A percentile compares a stretch with the other conserved stretches of the same genome.
These are phyloP conservation scores for Santalum album DNA, from an alignment of 164 flowering plant genomes.

Conservation along the genomic window DNA sequence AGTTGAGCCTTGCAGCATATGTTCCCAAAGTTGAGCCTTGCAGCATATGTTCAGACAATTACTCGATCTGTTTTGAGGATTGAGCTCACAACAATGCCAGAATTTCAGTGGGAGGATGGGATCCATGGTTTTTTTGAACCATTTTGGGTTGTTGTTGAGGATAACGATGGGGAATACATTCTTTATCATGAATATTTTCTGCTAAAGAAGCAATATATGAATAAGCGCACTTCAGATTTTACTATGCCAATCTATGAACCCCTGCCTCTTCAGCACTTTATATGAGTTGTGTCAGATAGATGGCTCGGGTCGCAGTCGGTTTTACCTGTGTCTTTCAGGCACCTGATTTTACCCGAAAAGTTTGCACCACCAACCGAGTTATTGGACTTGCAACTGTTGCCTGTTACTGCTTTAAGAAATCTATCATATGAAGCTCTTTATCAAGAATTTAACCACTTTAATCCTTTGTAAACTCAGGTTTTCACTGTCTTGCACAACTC, in stretches of 20 bases:
- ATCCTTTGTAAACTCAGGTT: constrained; percentile 97
- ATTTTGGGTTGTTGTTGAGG: constrained; percentile 93
- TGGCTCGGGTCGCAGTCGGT: constrained; percentile 94
- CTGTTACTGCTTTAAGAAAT: constrained; percentile 88
- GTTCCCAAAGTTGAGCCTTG: constrained; percentile 85
- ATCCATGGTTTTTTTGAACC: constrained; percentile 94
- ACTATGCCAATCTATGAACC: constrained; percentile 92
- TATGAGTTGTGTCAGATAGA: constrained; percentile 85
- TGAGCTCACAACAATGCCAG: constrained; percentile 90
- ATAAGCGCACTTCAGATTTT: constrained; percentile 79
- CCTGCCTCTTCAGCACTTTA: constrained; percentile 89
- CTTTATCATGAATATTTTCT: constrained; percentile 95
- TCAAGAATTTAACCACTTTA: constrained; percentile 81
- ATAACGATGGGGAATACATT: constrained; percentile 87
- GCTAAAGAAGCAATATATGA: constrained; percentile 87
- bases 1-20: too few relatives aligned
- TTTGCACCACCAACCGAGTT: constrained; percentile 97
- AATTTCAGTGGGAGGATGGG: constrained; percentile 93
- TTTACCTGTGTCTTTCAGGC: constrained; percentile 89
- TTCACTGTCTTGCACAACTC: constrained; percentile 83
- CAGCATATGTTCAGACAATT: constrained; percentile 95
- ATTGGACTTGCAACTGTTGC: constrained; percentile 87
- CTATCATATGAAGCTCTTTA: constrained; percentile 83
- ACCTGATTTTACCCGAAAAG: constrained; percentile 84
- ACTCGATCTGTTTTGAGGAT: constrained; percentile 88